Evolutionary conservation across 164 flowering plant genomes (phyloP).

Genomic region (Echeveria elegans): DNA sequence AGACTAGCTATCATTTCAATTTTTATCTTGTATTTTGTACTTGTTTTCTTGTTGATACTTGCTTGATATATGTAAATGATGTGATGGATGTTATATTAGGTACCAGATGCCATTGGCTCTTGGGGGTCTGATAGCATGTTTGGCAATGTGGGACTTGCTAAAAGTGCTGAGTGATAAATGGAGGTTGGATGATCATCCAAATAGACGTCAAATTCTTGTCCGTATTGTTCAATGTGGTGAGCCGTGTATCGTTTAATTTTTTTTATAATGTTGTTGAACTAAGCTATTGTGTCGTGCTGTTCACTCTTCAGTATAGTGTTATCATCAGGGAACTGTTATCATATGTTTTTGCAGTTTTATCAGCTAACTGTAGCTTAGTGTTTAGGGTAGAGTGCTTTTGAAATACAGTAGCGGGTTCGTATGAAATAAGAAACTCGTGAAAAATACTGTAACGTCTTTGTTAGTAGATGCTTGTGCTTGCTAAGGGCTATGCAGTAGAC

Average conservation of each 20-base stretch:
- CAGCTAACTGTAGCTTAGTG: background rate
- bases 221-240: constrained; percentile 59
- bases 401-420: too few relatives aligned
- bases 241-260: constrained; percentile 11
- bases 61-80: constrained; percentile 12
- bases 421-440: too few relatives aligned
- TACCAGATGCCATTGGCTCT: constrained; percentile 77
- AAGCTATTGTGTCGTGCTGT: background rate
- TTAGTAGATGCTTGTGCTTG: background rate
- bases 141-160: constrained; percentile 69
- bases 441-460: too few relatives aligned
- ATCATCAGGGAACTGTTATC: background rate
- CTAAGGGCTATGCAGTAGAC: background rate
- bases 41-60: too few relatives aligned
- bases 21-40: background rate
- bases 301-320: background rate
- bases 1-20: background rate
- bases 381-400: too few relatives aligned
- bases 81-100: constrained; percentile 19
- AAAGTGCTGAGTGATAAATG: constrained; percentile 36
- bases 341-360: background rate
- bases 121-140: constrained; percentile 51
- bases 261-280: background rate
- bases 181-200: constrained; percentile 41
- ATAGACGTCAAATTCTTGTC: constrained; percentile 28